Conservation (phyloP, 192 early-diverging fungal species). For the Coemansia sp. region DNA sequence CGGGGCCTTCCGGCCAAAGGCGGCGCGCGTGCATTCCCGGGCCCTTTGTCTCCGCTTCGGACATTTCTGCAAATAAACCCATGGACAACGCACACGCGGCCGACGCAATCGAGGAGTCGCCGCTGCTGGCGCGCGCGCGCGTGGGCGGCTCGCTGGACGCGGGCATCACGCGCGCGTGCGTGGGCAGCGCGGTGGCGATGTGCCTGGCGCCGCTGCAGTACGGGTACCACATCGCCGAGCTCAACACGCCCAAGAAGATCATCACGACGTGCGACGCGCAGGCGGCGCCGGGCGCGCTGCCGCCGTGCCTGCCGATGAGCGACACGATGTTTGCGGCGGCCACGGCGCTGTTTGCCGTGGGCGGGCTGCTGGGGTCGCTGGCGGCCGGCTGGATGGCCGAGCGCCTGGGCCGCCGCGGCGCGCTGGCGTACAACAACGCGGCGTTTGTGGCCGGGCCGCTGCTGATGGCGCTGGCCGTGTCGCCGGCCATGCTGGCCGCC, state of each 20-base stretch:
- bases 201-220: slow-evolving; percentile 49
- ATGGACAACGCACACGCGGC: no score
- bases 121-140: slow-evolving; percentile 16
- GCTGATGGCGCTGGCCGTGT: slow-evolving; percentile 60
- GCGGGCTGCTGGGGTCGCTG: slow-evolving; percentile 65
- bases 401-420: slow-evolving; percentile 63
- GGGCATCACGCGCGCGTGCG: slow-evolving; percentile 38
- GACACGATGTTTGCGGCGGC: slow-evolving; percentile 54
- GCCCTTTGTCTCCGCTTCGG: no score
- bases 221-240: slow-evolving; percentile 51
- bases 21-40: no score
- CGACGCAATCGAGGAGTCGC: slow-evolving; percentile 34
- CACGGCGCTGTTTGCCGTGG: slow-evolving; percentile 41
- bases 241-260: slow-evolving; percentile 47
- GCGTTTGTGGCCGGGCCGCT: slow-evolving; percentile 59
- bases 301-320: slow-evolving; percentile 67
- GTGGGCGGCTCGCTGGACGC: slow-evolving; percentile 16
- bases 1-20: no score
- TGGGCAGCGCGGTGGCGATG: slow-evolving; percentile 26
- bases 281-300: slow-evolving; percentile 35
- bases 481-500: slow-evolving; percentile 45
- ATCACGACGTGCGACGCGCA: slow-evolving; percentile 35
- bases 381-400: slow-evolving; percentile 62
- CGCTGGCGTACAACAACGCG: slow-evolving; percentile 63
- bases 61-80: no score